phyloP scores from a whole-genome alignment of 192 early-diverging fungal species.

The Diversispora eburnea region DNA sequence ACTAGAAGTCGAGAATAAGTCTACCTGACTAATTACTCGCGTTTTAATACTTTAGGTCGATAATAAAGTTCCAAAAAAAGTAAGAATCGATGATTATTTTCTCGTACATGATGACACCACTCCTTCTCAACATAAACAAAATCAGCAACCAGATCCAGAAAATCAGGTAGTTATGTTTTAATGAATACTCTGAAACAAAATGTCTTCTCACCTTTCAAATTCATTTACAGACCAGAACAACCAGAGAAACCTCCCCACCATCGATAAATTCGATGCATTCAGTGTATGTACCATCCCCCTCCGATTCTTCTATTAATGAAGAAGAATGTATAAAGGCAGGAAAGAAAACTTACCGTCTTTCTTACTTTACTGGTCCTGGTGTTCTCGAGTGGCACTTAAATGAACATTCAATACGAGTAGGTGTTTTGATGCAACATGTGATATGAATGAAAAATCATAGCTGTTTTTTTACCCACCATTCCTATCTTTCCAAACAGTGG shows the following conservation, averaged over 20 bases:
- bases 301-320: background rate
- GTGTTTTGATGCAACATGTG: conserved; percentile 11
- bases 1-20: too few species aligned
- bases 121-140: too few species aligned
- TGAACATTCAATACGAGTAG: conserved; percentile 10
- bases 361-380: conserved; percentile 14
- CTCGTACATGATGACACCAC: too few species aligned
- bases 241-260: background rate
- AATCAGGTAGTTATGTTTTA: too few species aligned
- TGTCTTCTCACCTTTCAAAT: background rate
- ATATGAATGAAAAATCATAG: conserved; percentile 1
- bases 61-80: too few species aligned
- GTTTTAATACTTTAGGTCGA: too few species aligned
- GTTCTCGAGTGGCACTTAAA: background rate
- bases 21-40: too few species aligned
- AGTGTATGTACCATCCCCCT: background rate
- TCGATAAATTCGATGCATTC: background rate
- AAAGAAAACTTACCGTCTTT: background rate
- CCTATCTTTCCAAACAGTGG: conserved; percentile 7
- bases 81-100: too few species aligned
- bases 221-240: background rate
- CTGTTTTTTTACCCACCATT: conserved; percentile 10
- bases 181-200: background rate
- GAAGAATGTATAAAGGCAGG: background rate
- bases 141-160: too few species aligned